Base-by-base conservation (phyloP, 805 yeast species). In the Teunomyces kruisii region DNA sequence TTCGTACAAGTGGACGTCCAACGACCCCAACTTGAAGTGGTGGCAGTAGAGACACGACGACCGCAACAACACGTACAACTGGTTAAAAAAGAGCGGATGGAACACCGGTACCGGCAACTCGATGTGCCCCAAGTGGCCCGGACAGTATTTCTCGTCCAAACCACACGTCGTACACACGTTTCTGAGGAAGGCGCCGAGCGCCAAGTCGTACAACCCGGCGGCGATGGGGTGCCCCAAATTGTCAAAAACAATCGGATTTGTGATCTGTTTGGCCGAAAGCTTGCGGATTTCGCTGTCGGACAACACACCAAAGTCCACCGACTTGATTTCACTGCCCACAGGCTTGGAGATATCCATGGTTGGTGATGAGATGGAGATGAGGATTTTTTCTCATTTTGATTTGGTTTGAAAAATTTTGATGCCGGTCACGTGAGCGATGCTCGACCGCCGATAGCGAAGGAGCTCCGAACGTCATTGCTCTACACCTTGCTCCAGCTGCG, bases 61-160 rank as follows among this genome's bases (percentile, higher is more conserved):
- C 63, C 98, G 78, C 61, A 95, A 74, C 57, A 85, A 82, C 48
- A 88, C 79, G 73, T 84, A 94, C 76, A 94, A 74, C 68, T 92
- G 97, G 60, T 83, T 81, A 80, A 95, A 94, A 60, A 95, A 94
- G 55, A 94, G 70, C 14, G 99, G 98, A 63, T 89, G 92, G 74
- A 89, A 94, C 36, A 88, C 95, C 3, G 98, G 96, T 33, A 90
- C 84, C 5, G 99, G 99, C 52, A 94, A 77, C 64, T 92, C 97
- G 52, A 94, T 90, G 66, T 94, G 99, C 49, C 99, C 99, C 66
- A 90, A 89, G 66, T 94, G 99, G 39, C 99, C 99, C 3, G 97
- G 97, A 72, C 99, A 94, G 56, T 81, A 84, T 61, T 86, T 83
- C 55, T 92, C 97, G 63, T 91, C 96, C 50, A 92, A 75, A 14